phyloP scores from a whole-genome alignment of 129 eudicot genomes.

The Cynara cardunculus region DNA sequence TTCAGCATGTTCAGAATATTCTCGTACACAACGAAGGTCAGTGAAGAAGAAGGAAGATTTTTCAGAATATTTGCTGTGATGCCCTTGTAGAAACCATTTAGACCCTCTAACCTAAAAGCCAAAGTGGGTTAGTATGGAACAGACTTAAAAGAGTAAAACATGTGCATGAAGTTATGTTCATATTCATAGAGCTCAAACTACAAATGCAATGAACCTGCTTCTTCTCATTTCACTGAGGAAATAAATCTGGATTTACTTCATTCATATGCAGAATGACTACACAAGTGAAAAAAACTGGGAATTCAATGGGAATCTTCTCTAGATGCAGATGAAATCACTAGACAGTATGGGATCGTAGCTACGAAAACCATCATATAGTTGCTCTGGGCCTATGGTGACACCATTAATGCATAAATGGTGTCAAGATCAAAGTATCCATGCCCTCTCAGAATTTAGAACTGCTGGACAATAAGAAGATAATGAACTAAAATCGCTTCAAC shows the following conservation, averaged over 20 bases:
- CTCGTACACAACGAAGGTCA: constrained; percentile 88
- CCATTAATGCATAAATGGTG: no score
- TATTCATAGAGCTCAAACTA: neutral
- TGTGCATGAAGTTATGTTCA: neutral
- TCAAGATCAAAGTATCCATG: no score
- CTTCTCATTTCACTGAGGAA: neutral
- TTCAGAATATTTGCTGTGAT: constrained; percentile 86
- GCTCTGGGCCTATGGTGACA: no score
- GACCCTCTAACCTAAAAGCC: constrained; percentile 68
- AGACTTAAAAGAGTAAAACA: neutral
- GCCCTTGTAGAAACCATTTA: constrained; percentile 87
- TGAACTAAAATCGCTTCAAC: no score
- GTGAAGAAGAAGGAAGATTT: constrained; percentile 91
- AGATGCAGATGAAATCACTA: no score
- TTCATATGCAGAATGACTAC: neutral
- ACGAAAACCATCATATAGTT: no score
- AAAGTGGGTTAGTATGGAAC: neutral
- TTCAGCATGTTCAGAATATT: constrained; percentile 69
- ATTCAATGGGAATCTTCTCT: no score
- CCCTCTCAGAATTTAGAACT: no score
- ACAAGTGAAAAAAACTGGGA: no score
- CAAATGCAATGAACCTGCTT: neutral
- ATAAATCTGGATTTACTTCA: neutral
- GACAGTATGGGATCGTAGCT: no score
- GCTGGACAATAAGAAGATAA: no score